Conservation (phyloP, 2,329 filamentous ascomycete species). For the Trichoderma afroharzianum region DNA sequence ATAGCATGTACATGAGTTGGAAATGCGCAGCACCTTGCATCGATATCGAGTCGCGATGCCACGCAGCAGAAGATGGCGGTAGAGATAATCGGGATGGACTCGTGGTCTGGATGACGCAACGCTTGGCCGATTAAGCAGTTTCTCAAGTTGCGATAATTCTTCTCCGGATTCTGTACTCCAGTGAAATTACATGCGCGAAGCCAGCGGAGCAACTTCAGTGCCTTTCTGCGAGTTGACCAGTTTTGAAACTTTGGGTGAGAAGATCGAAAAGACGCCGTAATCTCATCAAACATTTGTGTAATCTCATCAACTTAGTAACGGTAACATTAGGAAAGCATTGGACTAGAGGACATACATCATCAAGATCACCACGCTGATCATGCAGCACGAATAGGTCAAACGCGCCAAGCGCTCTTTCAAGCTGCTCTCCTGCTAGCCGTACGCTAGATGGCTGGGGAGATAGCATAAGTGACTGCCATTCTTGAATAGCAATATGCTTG, state of each 20-base stretch:
- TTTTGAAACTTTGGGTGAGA: slow-evolving; percentile 51
- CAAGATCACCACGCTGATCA: slow-evolving; percentile 67
- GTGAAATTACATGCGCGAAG: slow-evolving; percentile 65
- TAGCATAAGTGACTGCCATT: slow-evolving; percentile 57
- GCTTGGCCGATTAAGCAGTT: slow-evolving; percentile 88
- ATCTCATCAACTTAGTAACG: slow-evolving; percentile 42
- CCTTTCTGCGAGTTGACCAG: slow-evolving; percentile 62
- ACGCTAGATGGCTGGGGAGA: slow-evolving; percentile 21
- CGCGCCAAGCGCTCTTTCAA: slow-evolving; percentile 74
- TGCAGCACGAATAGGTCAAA: slow-evolving; percentile 88
- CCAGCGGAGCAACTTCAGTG: slow-evolving; percentile 65
- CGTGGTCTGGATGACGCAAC: slow-evolving; percentile 66
- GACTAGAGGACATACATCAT: slow-evolving; percentile 52
- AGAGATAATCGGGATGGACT: slow-evolving; percentile 81
- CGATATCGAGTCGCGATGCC: slow-evolving; percentile 68
- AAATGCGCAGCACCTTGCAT: slow-evolving; percentile 75
- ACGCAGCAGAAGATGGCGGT: slow-evolving; percentile 82
- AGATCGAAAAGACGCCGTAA: slow-evolving; percentile 54
- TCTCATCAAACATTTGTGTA: slow-evolving; percentile 59
- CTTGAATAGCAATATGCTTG: slow-evolving; percentile 70
- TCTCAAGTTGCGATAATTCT: slow-evolving; percentile 72
- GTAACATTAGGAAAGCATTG: slow-evolving; percentile 5
- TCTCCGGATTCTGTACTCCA: slow-evolving; percentile 62
- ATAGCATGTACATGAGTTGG: slow-evolving; percentile 83
- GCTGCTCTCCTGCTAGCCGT: slow-evolving; percentile 39